Base-by-base conservation (phyloP, 257 asterid species). In the Gynochthodes officinalis region DNA sequence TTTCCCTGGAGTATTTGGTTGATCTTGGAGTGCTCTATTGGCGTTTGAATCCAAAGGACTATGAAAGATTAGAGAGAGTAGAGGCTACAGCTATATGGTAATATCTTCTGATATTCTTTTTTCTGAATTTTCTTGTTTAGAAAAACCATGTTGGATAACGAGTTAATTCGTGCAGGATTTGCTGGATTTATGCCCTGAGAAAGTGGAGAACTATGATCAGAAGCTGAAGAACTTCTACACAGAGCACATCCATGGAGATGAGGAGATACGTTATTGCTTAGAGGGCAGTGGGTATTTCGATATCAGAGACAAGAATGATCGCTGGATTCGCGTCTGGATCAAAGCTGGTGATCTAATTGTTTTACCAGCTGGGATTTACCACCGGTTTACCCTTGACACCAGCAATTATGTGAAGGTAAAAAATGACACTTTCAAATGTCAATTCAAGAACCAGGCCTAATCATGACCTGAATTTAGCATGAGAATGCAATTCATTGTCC, bases 331-430 rank as follows among this genome's bases (percentile, higher is more conserved):
- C n/a, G 82, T 89, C 81, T 77, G 78, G 84, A 85, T 92, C 80
- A 89, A 88, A 77, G 76, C 88, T 0, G 97, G 96, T 5, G 97
- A 89, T 78, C 88, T 89, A 18, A 92, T 92, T 11, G 86, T 92
- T 58, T 79, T 92, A 67, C 97, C 97, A 7, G 89, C 93, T 2
- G 97, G 97, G 79, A 92, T 92, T 79, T 91, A 92, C 89, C 97
- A 92, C 50, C 85, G 97, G 1, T 92, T 92, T 77, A 92, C 97
- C 55, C 93, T 89, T 10, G 92, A 89, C 72, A 84, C 90, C 19
- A 39, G 10, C 23, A 88, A 89, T 86, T 92, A 85, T 48, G 82
- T 88, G 70, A 92, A 92, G 96, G 97, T 91, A 77, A 66, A 49
- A 12, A n/a, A n/a, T n/a, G n/a, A n/a, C n/a, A n/a, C n/a, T n/a